Evolutionary conservation across 2,329 filamentous ascomycete species (phyloP).

Genomic region (Ceratocystis lukuohia): DNA sequence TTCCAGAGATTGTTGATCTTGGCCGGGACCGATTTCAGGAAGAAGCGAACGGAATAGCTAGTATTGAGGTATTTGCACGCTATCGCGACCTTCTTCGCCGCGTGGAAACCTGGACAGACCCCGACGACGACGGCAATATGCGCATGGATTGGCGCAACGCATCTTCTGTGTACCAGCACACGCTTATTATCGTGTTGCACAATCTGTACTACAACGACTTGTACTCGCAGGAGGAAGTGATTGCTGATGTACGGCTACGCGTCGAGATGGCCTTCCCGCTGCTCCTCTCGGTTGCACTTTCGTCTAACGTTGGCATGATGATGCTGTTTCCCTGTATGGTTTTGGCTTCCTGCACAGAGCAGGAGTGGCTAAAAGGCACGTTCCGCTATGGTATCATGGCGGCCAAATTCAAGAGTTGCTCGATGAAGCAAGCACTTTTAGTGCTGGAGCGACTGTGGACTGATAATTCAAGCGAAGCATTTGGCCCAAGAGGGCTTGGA

Average conservation of each 20-base stretch:
- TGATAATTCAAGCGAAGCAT: slow-evolving; percentile 10
- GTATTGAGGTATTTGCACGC: slow-evolving; percentile 11
- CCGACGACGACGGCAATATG: slow-evolving; percentile 15
- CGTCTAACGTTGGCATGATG: slow-evolving; percentile 17
- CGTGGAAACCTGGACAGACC: slow-evolving; percentile 13
- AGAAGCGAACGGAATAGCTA: slow-evolving; percentile 10
- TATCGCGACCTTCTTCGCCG: slow-evolving; percentile 13
- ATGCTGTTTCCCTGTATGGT: slow-evolving; percentile 18
- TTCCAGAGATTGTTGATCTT: slow-evolving; percentile 15
- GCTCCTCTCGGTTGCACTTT: slow-evolving; percentile 16
- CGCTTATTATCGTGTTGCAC: slow-evolving; percentile 15
- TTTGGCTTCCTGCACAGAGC: slow-evolving; percentile 17
- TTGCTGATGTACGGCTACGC: slow-evolving; percentile 11
- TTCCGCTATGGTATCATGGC: slow-evolving; percentile 18
- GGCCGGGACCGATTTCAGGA: slow-evolving; percentile 11
- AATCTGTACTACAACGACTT: slow-evolving; percentile 17
- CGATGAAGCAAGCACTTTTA: slow-evolving; percentile 15
- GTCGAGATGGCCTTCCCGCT: slow-evolving; percentile 17
- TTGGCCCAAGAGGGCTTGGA: slow-evolving; percentile 18
- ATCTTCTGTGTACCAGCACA: slow-evolving; percentile 16
- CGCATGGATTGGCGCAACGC: slow-evolving; percentile 16
- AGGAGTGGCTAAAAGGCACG: slow-evolving; percentile 17
- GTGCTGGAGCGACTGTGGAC: slow-evolving; percentile 15
- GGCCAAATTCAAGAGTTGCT: slow-evolving; percentile 18
- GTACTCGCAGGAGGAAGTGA: slow-evolving; percentile 8